Evolutionary conservation across 1,284 basidiomycete species (phyloP).

Genomic region (Pyrrhoderma noxium): DNA sequence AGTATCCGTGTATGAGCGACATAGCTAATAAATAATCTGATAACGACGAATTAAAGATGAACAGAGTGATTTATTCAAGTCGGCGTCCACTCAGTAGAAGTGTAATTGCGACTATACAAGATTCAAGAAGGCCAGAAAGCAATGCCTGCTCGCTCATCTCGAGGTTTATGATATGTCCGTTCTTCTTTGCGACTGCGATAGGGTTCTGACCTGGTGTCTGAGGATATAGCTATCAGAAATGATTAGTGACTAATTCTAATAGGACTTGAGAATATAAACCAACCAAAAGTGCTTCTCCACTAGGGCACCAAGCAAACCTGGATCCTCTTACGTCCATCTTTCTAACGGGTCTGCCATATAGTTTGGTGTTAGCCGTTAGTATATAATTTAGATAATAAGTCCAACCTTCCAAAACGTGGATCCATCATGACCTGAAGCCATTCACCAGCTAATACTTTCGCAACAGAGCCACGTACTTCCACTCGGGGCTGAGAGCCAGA

Average conservation of each 20-base stretch:
- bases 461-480: slow-evolving; percentile 45
- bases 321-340: slow-evolving; percentile 35
- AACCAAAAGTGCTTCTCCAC: slow-evolving; percentile 35
- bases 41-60: background rate
- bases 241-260: background rate
- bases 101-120: slow-evolving; percentile 17
- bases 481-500: slow-evolving; percentile 32
- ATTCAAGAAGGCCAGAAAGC: slow-evolving; percentile 15
- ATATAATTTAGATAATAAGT: slow-evolving; percentile 11
- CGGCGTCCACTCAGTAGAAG: slow-evolving; percentile 17
- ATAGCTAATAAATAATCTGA: no score
- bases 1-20: no score
- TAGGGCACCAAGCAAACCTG: slow-evolving; percentile 37
- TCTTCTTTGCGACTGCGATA: slow-evolving; percentile 11
- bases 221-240: slow-evolving; percentile 11
- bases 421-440: slow-evolving; percentile 51
- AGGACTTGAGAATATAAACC: slow-evolving; percentile 17
- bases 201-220: slow-evolving; percentile 13
- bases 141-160: slow-evolving; percentile 17
- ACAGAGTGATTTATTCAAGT: slow-evolving; percentile 7
- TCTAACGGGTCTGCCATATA: slow-evolving; percentile 29
- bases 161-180: slow-evolving; percentile 11
- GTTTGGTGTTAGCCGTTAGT: no score
- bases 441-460: slow-evolving; percentile 39
- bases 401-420: slow-evolving; percentile 35